These are phyloP conservation scores for Casuarina cunninghamiana DNA, from an alignment of 306 rosid genomes.

Conservation along the genomic window DNA sequence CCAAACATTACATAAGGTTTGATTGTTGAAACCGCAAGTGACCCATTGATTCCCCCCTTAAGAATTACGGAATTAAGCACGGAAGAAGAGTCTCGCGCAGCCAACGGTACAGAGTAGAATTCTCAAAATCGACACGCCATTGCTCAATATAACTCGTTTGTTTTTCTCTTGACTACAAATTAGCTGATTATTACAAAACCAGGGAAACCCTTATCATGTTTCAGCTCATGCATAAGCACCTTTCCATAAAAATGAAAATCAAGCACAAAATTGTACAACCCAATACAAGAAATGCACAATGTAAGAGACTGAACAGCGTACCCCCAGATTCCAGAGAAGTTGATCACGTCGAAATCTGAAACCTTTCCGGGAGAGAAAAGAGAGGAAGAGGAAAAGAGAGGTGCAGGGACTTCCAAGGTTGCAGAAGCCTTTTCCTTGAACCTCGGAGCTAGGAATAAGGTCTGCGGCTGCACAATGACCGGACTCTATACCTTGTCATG, in stretches of 20 bases:
- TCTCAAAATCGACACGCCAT: not conserved
- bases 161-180: constrained; percentile 13
- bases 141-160: not conserved
- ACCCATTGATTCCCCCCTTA: not conserved
- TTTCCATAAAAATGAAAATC: constrained; percentile 7
- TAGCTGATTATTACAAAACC: not conserved
- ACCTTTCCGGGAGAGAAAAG: constrained; percentile 9
- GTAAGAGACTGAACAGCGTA: constrained; percentile 17
- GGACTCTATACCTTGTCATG: not conserved
- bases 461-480: not conserved
- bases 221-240: not conserved
- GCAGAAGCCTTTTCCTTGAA: constrained; percentile 12
- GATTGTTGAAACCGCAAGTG: not conserved
- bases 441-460: constrained; percentile 33
- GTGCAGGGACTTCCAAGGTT: constrained; percentile 9
- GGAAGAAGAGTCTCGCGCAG: not conserved
- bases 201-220: constrained; percentile 9
- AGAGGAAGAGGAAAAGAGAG: not conserved
- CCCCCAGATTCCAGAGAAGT: constrained; percentile 33
- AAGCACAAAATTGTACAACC: constrained; percentile 10
- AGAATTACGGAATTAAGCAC: not conserved
- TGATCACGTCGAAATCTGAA: constrained; percentile 12
- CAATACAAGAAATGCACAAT: not conserved
- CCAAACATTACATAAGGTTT: not conserved
- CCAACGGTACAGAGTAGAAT: not conserved